Evolutionary conservation across 345 rosid species (phyloP).

Genomic region (Turnera subulata): DNA sequence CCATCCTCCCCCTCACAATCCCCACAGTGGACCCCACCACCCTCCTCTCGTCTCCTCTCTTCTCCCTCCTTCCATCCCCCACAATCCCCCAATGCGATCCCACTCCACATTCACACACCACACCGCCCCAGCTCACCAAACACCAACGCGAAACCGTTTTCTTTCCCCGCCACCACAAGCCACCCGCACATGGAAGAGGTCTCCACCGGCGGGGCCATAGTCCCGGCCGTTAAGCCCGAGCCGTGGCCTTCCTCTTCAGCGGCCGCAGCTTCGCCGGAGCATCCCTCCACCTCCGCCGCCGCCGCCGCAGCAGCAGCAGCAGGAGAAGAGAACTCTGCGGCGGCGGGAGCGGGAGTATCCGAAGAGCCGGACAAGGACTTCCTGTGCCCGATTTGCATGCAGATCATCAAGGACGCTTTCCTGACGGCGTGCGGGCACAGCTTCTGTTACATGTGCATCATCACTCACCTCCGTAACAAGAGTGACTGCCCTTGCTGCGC

Average conservation of each 20-base stretch:
- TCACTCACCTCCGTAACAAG: constrained; percentile 87
- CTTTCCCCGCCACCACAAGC: too few relatives aligned
- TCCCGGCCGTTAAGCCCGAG: constrained; percentile 24
- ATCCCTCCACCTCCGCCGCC: too few relatives aligned
- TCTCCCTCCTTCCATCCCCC: neutral
- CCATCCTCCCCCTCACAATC: constrained; percentile 18
- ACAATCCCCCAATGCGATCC: too few relatives aligned
- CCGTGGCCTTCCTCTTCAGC: constrained; percentile 16
- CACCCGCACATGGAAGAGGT: constrained; percentile 20
- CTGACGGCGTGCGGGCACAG: constrained; percentile 97
- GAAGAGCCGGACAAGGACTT: constrained; percentile 59
- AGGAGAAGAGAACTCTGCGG: too few relatives aligned
- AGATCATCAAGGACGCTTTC: constrained; percentile 88
- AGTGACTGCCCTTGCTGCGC: constrained; percentile 94
- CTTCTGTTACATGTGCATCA: constrained; percentile 95
- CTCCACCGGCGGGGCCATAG: constrained; percentile 23
- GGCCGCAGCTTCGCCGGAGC: constrained; percentile 15
- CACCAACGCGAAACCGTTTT: too few relatives aligned
- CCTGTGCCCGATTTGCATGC: constrained; percentile 97
- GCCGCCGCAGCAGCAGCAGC: too few relatives aligned
- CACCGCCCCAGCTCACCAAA: too few relatives aligned
- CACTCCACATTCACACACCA: too few relatives aligned
- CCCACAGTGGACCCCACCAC: constrained; percentile 14
- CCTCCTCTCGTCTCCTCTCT: neutral
- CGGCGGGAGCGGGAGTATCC: neutral